Evolutionary conservation across 495 filamentous ascomycete genomes (phyloP).

Genomic region (Chaetomium cochliodes): DNA sequence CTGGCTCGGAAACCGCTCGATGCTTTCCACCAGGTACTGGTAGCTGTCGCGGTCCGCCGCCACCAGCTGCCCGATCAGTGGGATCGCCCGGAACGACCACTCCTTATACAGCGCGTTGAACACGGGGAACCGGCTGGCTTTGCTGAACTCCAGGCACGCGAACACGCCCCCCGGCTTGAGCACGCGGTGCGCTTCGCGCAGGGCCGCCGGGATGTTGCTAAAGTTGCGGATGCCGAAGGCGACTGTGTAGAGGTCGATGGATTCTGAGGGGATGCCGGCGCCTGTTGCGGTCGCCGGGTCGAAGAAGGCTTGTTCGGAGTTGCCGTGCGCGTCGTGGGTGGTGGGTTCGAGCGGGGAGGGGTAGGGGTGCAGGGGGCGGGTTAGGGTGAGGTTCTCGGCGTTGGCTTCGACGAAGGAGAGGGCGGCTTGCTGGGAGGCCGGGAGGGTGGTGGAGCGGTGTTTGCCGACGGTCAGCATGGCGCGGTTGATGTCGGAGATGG

Average conservation of each 20-base stretch:
- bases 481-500: conserved; percentile 91
- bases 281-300: conserved; percentile 38
- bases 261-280: conserved; percentile 51
- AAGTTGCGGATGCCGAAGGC: conserved; percentile 98
- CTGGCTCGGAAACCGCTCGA: conserved; percentile 88
- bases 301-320: conserved; percentile 23
- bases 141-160: conserved; percentile 93
- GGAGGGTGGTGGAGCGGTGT: conserved; percentile 59
- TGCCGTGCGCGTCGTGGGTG: conserved; percentile 6
- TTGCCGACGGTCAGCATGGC: conserved; percentile 88
- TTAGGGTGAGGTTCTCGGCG: conserved; percentile 65
- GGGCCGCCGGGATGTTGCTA: conserved; percentile 75
- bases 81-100: conserved; percentile 94
- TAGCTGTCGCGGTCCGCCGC: conserved; percentile 94
- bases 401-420: conserved; percentile 86
- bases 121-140: conserved; percentile 64
- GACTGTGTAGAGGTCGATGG: conserved; percentile 90
- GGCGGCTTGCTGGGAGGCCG: conserved; percentile 45
- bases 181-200: conserved; percentile 79
- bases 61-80: conserved; percentile 90
- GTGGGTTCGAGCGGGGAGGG: conserved; percentile 10
- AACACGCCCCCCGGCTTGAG: conserved; percentile 94
- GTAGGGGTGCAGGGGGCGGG: conserved; percentile 25
- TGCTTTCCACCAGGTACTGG: conserved; percentile 98
- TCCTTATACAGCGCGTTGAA: conserved; percentile 89